A percentile compares a stretch with the other conserved stretches of the same genome.
phyloP scores from a whole-genome alignment of 2,329 filamentous ascomycete species.

The Aspergillus japonicus region DNA sequence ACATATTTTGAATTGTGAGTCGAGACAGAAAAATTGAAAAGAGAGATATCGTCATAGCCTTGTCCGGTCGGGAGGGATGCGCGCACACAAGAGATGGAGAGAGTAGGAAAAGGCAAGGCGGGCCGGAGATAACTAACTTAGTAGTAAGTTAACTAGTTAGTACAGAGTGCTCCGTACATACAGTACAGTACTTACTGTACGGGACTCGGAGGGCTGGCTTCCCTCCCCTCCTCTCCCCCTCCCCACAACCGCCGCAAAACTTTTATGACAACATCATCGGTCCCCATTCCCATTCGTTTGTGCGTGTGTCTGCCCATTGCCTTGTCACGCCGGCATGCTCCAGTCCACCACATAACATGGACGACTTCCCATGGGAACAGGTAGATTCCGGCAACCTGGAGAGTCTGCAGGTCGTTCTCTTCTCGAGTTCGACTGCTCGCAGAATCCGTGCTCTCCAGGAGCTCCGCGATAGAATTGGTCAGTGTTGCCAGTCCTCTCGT shows the following conservation, averaged over 20 bases:
- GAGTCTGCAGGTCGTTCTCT: conserved; percentile 39
- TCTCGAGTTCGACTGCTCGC: conserved; percentile 44
- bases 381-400: conserved; percentile 43
- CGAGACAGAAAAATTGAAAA: not conserved
- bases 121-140: not conserved
- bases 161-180: too few species aligned
- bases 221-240: not conserved
- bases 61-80: conserved; percentile 20
- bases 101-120: conserved; percentile 21
- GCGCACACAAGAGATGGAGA: conserved; percentile 13
- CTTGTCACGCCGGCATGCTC: conserved; percentile 28
- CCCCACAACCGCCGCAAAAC: conserved; percentile 34
- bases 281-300: conserved; percentile 16
- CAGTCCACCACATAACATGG: conserved; percentile 39
- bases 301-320: conserved; percentile 14
- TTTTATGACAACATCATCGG: conserved; percentile 42
- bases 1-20: not conserved
- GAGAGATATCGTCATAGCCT: conserved; percentile 20
- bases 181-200: too few species aligned
- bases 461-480: conserved; percentile 47
- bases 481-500: conserved; percentile 5
- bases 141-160: too few species aligned
- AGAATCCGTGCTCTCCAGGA: conserved; percentile 43
- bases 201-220: too few species aligned
- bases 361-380: conserved; percentile 46